phyloP scores from a whole-genome alignment of 192 early-diverging fungal genomes.

The Umbelopsis sp. region DNA sequence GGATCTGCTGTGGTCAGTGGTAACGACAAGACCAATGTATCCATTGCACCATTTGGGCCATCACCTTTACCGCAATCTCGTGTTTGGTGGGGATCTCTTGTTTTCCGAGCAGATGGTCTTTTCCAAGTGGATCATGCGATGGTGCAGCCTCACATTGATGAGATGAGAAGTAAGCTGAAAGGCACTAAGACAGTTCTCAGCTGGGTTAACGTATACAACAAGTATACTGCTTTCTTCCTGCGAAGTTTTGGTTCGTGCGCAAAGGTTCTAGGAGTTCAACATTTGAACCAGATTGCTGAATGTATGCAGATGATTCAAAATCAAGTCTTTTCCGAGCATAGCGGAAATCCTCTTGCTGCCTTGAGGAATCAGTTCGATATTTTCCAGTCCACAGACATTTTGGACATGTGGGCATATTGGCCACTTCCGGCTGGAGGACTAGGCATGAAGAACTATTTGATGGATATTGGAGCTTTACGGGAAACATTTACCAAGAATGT shows the following conservation, averaged over 20 bases:
- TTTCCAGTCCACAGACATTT: background rate
- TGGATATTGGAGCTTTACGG: slow-evolving; percentile 3
- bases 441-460: slow-evolving; percentile 11
- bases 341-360: slow-evolving; percentile 7
- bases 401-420: slow-evolving; percentile 25
- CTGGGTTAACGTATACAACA: slow-evolving; percentile 25
- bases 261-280: slow-evolving; percentile 7
- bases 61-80: slow-evolving; percentile 5
- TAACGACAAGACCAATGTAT: background rate
- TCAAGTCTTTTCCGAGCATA: slow-evolving; percentile 6
- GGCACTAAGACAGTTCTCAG: slow-evolving; percentile 10
- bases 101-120: background rate
- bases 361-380: background rate
- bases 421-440: slow-evolving; percentile 20
- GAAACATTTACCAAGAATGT: background rate
- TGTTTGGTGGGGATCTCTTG: slow-evolving; percentile 20
- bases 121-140: slow-evolving; percentile 1
- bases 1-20: slow-evolving; percentile 18
- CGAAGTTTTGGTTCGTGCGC: slow-evolving; percentile 5
- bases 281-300: slow-evolving; percentile 1
- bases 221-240: slow-evolving; percentile 22
- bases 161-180: background rate
- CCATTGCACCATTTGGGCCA: slow-evolving; percentile 7
- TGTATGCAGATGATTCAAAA: slow-evolving; percentile 9
- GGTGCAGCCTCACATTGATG: slow-evolving; percentile 3